These are phyloP conservation scores for Epichloe elymi DNA, from an alignment of 2,329 filamentous ascomycete species.

Conservation along the genomic window DNA sequence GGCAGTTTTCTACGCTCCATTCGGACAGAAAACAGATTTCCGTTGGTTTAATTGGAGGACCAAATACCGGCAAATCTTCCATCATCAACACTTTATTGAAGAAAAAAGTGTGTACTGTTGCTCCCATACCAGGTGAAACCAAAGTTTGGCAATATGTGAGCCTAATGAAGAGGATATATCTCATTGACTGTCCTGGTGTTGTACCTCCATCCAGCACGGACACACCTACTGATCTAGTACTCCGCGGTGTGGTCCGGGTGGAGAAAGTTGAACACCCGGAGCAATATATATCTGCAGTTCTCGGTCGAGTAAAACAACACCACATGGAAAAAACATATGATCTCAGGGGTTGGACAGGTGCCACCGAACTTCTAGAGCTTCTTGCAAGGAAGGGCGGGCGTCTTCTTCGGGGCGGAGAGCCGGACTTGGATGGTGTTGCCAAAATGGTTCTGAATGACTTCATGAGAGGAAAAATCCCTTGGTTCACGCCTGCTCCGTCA, in stretches of 20 bases:
- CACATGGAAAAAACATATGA: constrained; percentile 93
- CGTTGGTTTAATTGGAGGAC: constrained; percentile 65
- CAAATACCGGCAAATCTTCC: constrained; percentile 90
- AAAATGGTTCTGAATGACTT: constrained; percentile 98
- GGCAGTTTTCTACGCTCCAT: constrained; percentile 86
- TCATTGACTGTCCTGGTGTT: constrained; percentile 95
- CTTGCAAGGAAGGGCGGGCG: constrained; percentile 79
- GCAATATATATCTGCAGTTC: constrained; percentile 80
- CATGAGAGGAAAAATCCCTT: constrained; percentile 85
- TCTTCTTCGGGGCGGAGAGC: constrained; percentile 82
- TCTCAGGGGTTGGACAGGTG: constrained; percentile 62
- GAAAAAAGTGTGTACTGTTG: constrained; percentile 88
- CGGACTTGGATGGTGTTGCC: constrained; percentile 85
- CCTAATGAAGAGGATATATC: constrained; percentile 75
- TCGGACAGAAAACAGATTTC: constrained; percentile 88
- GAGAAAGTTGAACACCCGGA: constrained; percentile 95
- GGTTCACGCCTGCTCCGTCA: constrained; percentile 75
- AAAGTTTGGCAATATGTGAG: constrained; percentile 98
- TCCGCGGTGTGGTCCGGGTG: constrained; percentile 83
- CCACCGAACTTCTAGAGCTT: constrained; percentile 73
- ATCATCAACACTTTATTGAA: constrained; percentile 94
- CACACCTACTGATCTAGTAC: constrained; percentile 72
- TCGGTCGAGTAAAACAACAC: constrained; percentile 67
- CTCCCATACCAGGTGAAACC: constrained; percentile 90
- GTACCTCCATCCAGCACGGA: constrained; percentile 81